Base-by-base conservation (phyloP, 106 monocot species). In the Apostasia ramifera region DNA sequence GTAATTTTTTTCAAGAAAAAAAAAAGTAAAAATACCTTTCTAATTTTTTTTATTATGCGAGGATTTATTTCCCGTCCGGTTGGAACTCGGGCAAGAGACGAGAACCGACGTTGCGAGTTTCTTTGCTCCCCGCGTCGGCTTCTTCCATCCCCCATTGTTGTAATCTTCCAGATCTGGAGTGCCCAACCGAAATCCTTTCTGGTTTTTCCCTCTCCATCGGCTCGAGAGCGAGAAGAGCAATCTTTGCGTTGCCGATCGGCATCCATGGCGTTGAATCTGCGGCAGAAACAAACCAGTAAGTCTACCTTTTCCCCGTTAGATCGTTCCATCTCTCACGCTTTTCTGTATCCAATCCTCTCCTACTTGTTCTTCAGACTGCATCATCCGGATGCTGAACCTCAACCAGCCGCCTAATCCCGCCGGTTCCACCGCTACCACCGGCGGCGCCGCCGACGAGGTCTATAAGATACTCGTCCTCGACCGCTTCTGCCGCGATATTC, bases 391-490 rank as follows among this genome's bases (percentile, higher is more conserved):
- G 92, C 84, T 95, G 40, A 83, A 95, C 73, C 84, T 95, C 47
- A 95, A 95, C 74, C 84, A 81, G 47, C 50, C 81, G 14, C 57
- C 78, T 43, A 57, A 63, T 72, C 5, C 78, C 39, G 40, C 73
- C 57, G 53, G 44, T 52, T 53, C 77, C 42, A 61, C 53, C 9
- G 11, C 46, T 13, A 44, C 57, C 74, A 37, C 71, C 55, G 58
- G 38, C 69, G 45, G 61, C 38, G 8, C 39, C 56, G 53, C 57
- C 57, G 69, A 71, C 47, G 80, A 83, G 49, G 81, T 81, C 42
- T 97, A 92, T 86, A 97, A 97, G 78, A 84, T 97, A 74, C 82
- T 92, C 45, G 74, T 97, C 67, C 82, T 92, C 66, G 95, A 97
- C 55, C 71, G 70, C 62, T 85, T 89, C 84, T 91, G 91, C 68